Conservation (phyloP, 768 basidiomycete species). For the Leccinum boreale region DNA sequence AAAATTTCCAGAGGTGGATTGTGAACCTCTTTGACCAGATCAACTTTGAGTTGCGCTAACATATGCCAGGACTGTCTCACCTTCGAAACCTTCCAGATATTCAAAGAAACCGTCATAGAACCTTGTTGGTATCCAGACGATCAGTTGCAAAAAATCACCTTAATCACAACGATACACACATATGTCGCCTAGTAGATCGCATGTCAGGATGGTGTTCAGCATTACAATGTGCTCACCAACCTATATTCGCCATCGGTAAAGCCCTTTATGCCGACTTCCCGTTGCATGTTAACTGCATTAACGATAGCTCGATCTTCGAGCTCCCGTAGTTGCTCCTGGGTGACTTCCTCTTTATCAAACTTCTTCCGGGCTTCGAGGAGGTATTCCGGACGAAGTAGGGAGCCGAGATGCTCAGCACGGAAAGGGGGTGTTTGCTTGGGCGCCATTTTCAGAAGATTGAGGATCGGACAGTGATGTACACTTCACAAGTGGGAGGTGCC, state of each 20-base stretch:
- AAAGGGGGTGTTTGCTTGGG: slow-evolving; percentile 37
- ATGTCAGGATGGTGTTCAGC: background rate
- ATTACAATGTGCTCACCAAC: slow-evolving; percentile 22
- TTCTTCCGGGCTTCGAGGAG: slow-evolving; percentile 37
- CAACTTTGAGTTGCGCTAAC: background rate
- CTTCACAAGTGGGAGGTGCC: background rate
- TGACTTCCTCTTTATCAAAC: slow-evolving; percentile 34
- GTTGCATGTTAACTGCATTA: slow-evolving; percentile 36
- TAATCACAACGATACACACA: slow-evolving; percentile 9
- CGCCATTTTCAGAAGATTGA: slow-evolving; percentile 9
- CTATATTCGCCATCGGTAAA: slow-evolving; percentile 43
- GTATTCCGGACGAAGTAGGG: slow-evolving; percentile 39
- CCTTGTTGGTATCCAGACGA: slow-evolving; percentile 6
- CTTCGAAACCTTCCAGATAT: slow-evolving; percentile 25
- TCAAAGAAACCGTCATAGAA: slow-evolving; percentile 31
- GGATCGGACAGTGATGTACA: background rate
- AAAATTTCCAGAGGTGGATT: slow-evolving; percentile 26
- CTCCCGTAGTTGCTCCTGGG: slow-evolving; percentile 32
- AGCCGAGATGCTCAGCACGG: slow-evolving; percentile 45
- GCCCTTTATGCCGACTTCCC: slow-evolving; percentile 38
- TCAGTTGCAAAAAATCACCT: background rate
- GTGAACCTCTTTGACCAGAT: slow-evolving; percentile 15
- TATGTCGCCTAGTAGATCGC: slow-evolving; percentile 21
- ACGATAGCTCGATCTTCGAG: slow-evolving; percentile 40
- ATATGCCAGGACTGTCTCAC: slow-evolving; percentile 1